Conservation (phyloP, 2,329 filamentous ascomycete genomes). For the Blumeria hordei region DNA sequence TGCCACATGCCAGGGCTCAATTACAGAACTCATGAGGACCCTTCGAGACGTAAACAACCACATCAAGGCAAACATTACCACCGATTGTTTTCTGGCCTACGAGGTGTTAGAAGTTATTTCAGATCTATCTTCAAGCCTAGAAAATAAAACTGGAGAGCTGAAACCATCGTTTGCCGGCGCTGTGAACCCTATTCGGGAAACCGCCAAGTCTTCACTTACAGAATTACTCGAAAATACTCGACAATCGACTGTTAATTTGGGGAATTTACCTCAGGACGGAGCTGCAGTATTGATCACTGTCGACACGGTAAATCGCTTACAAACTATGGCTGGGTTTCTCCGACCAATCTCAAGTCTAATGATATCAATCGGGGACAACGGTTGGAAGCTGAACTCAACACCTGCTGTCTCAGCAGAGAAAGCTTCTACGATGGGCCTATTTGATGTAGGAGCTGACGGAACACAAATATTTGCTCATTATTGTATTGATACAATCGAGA, state of each 20-base stretch:
- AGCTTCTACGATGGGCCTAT: constrained; percentile 47
- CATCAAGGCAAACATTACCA: constrained; percentile 63
- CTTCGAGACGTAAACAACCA: constrained; percentile 73
- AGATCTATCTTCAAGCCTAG: constrained; percentile 52
- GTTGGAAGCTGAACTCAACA: constrained; percentile 42
- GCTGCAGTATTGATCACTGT: constrained; percentile 53
- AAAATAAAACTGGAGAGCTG: constrained; percentile 62
- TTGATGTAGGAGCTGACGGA: constrained; percentile 76
- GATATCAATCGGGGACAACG: constrained; percentile 76
- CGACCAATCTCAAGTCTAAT: constrained; percentile 72
- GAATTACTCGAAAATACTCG: constrained; percentile 69
- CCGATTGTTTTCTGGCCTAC: constrained; percentile 85
- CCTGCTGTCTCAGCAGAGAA: constrained; percentile 34
- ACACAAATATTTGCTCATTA: constrained; percentile 76
- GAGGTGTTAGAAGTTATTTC: constrained; percentile 86
- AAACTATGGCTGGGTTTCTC: constrained; percentile 70
- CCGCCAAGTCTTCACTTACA: constrained; percentile 62
- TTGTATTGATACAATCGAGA: constrained; percentile 68
- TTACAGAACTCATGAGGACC: constrained; percentile 66
- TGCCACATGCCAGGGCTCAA: constrained; percentile 49
- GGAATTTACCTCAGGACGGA: constrained; percentile 52
- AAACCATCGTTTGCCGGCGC: constrained; percentile 65
- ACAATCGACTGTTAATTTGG: constrained; percentile 38
- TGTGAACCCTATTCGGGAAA: constrained; percentile 73
- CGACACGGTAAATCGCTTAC: constrained; percentile 67